phyloP scores from a whole-genome alignment of 179 eudicot genomes.

The Spergularia azorica region DNA sequence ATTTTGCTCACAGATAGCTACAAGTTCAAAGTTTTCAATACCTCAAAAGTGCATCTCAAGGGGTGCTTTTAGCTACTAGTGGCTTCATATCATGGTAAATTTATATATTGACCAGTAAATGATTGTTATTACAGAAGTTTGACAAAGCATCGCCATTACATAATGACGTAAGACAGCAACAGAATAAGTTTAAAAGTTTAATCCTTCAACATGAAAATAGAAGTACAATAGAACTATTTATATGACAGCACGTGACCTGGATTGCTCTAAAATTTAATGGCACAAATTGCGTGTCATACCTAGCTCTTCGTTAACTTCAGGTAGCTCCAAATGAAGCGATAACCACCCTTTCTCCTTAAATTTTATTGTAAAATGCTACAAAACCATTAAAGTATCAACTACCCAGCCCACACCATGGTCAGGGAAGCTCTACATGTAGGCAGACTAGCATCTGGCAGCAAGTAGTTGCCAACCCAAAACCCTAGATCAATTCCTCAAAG shows the following conservation, averaged over 20 bases:
- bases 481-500: too few relatives aligned
- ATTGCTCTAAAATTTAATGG: neutral
- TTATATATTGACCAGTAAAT: neutral
- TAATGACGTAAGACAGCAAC: neutral
- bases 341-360: neutral
- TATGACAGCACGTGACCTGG: neutral
- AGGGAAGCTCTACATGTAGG: too few relatives aligned
- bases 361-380: too few relatives aligned
- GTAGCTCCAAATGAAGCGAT: neutral
- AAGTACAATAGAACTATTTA: neutral
- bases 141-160: neutral
- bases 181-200: neutral
- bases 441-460: too few relatives aligned
- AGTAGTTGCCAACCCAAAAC: too few relatives aligned
- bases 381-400: too few relatives aligned
- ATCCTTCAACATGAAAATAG: too few relatives aligned
- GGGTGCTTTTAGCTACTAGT: neutral
- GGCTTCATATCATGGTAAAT: neutral
- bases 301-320: neutral
- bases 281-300: neutral
- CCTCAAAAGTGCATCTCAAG: neutral
- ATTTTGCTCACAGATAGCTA: neutral
- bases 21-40: neutral
- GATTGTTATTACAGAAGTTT: neutral
- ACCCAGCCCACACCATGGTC: too few relatives aligned